Evolutionary conservation across 495 filamentous ascomycete genomes (phyloP).

Genomic region (Physcia stellaris): DNA sequence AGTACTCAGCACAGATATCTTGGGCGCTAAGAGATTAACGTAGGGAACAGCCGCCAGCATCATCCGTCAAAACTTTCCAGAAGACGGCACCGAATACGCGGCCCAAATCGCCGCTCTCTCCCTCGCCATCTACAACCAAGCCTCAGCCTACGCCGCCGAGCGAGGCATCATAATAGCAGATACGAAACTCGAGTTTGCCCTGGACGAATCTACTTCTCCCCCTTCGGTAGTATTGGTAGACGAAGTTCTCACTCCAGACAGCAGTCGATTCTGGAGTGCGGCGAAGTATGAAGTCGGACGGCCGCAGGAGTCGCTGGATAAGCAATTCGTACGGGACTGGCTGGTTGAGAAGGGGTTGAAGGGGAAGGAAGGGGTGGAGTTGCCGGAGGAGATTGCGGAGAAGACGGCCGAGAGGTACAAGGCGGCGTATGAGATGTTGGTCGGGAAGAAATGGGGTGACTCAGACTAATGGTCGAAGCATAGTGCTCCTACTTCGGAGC

Average conservation of each 20-base stretch:
- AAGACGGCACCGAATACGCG: constrained; percentile 65
- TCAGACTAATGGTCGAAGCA: no score
- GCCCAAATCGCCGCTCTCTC: constrained; percentile 57
- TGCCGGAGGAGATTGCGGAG: constrained; percentile 50
- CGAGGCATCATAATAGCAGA: constrained; percentile 86
- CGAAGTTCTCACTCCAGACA: constrained; percentile 82
- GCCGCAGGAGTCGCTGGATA: constrained; percentile 76
- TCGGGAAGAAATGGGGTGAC: constrained; percentile 9
- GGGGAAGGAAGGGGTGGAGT: constrained; percentile 51
- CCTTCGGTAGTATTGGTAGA: constrained; percentile 76
- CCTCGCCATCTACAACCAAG: constrained; percentile 58
- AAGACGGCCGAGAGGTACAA: constrained; percentile 52
- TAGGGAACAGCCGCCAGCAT: no score
- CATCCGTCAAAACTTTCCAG: no score
- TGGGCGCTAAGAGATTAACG: no score
- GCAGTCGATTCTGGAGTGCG: constrained; percentile 78
- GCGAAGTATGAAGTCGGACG: constrained; percentile 57
- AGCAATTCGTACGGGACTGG: constrained; percentile 73
- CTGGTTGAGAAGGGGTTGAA: constrained; percentile 55
- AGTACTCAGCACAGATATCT: no score
- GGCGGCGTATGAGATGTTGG: constrained; percentile 54
- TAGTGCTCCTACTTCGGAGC: no score
- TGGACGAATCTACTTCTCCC: constrained; percentile 60
- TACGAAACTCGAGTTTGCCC: constrained; percentile 72
- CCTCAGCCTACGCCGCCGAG: constrained; percentile 57